phyloP scores from a whole-genome alignment of 306 rosid genomes.

The Quercus glauca region DNA sequence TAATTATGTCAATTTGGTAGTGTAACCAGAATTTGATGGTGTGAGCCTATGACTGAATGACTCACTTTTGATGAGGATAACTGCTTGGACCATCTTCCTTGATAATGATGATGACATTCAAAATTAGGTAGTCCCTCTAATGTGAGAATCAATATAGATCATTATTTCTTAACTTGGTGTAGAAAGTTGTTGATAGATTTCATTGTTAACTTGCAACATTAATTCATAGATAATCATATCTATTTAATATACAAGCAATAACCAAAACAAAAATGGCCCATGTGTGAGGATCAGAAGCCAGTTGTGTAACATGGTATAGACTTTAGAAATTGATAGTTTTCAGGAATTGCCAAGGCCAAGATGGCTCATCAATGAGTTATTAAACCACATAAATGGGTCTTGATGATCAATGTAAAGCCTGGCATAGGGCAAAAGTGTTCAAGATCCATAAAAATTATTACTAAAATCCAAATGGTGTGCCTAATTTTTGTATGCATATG shows the following conservation, averaged over 20 bases:
- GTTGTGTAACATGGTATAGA: too few species aligned
- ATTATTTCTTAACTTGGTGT: not conserved
- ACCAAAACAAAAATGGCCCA: not conserved
- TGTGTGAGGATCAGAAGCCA: not conserved
- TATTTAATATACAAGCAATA: not conserved
- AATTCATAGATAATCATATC: not conserved
- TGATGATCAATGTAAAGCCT: slow-evolving; percentile 5
- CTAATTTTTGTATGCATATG: not conserved
- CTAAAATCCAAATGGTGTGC: not conserved
- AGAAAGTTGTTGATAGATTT: not conserved
- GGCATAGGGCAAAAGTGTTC: not conserved
- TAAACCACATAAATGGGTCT: slow-evolving; percentile 1
- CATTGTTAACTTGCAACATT: not conserved
- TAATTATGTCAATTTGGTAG: not conserved
- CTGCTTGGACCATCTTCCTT: not conserved
- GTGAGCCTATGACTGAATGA: too few species aligned
- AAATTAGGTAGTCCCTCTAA: not conserved
- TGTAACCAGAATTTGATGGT: not conserved
- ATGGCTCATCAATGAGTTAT: not conserved
- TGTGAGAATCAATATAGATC: not conserved
- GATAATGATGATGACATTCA: not conserved
- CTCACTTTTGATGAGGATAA: too few species aligned
- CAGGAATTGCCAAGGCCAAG: not conserved
- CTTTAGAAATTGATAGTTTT: too few species aligned
- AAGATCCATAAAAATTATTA: not conserved